Evolutionary conservation across 2,329 filamentous ascomycete genomes (phyloP), one percentile per base, ranked within the genome.

Genomic region (Phialophora expanda): DNA sequence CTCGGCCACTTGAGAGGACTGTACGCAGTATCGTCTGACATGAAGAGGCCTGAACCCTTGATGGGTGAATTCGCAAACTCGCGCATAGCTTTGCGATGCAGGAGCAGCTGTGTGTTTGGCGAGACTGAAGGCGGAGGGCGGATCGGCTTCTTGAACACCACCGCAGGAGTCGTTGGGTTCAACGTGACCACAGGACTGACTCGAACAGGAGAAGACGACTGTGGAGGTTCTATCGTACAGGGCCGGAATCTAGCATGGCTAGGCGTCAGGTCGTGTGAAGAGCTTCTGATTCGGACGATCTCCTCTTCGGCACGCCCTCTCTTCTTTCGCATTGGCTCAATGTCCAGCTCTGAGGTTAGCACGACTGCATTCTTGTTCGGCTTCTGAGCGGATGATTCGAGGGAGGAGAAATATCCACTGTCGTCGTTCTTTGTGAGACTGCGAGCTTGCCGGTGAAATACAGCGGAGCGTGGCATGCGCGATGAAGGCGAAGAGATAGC

Each of bases 351-450:
- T 0, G 92, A 94, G 3, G 89, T 92, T 51, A 92, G 83, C 20
- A 91, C 83, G 64, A 87, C 83, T 17, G 81, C 81, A 66, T 86
- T 83, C 70, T 87, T 85, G 69, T 89, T 87, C 56, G 90, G 88
- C 66, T 94, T 87, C 76, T 92, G 86, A 14, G 86, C 92, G 0
- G 95, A 98, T 2, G 95, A 98, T 73, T 97, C 93, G 20, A 98
- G 85, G 0, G 93, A 97, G 1, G 95, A 98, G 76, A 96, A 97
- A 78, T 98, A 99, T 48, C 95, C 95, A 76, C 94, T 98, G 78
- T 99, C 95, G 74, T 91, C 92, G 82, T 96, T 89, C 12, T 90
- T 89, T 32, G 86, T 86, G 73, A 90, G 87, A 77, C 92, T 94
- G 71, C 90, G 89, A 79, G 91, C 92, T 59, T 87, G 87, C 58